Evolutionary conservation across 371 early-diverging fungal species (phyloP).

Genomic region (Capillidium heterosporum): DNA sequence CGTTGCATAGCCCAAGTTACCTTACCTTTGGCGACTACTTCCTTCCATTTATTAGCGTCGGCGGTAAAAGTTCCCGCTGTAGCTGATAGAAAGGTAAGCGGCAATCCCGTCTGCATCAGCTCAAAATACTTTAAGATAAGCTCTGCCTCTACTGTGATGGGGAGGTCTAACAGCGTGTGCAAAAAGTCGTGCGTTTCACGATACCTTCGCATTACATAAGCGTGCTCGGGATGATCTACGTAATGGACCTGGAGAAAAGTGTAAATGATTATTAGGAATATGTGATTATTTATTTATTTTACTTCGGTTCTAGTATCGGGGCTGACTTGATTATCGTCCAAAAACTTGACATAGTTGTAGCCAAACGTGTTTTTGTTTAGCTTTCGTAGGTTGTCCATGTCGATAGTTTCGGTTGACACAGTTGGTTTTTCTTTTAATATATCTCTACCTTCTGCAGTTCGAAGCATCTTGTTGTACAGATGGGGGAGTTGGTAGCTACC

Average conservation of each 20-base stretch:
- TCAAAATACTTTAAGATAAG: constrained; percentile 91
- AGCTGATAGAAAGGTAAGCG: constrained; percentile 68
- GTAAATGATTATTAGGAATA: no score
- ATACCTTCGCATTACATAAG: constrained; percentile 84
- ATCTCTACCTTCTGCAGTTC: constrained; percentile 48
- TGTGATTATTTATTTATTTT: no score
- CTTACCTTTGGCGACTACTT: constrained; percentile 35
- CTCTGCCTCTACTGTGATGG: constrained; percentile 78
- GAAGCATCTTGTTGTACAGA: constrained; percentile 66
- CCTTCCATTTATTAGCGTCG: constrained; percentile 27
- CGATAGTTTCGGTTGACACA: constrained; percentile 39
- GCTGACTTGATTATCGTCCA: constrained; percentile 56
- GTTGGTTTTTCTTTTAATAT: constrained; percentile 67
- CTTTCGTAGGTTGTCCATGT: constrained; percentile 35
- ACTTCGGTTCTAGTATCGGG: constrained; percentile 73
- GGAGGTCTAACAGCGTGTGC: constrained; percentile 71
- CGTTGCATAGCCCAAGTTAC: constrained; percentile 90
- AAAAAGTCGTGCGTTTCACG: constrained; percentile 89
- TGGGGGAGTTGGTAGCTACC: constrained; percentile 34
- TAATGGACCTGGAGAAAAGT: constrained; percentile 40
- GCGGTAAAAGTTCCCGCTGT: constrained; percentile 63
- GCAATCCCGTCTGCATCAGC: constrained; percentile 72
- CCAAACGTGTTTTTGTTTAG: constrained; percentile 70
- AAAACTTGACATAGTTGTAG: constrained; percentile 56
- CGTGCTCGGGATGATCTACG: constrained; percentile 75